These are phyloP conservation scores for Cryptococcus neoformans DNA, from an alignment of 1,284 basidiomycete species.

Conservation along the genomic window DNA sequence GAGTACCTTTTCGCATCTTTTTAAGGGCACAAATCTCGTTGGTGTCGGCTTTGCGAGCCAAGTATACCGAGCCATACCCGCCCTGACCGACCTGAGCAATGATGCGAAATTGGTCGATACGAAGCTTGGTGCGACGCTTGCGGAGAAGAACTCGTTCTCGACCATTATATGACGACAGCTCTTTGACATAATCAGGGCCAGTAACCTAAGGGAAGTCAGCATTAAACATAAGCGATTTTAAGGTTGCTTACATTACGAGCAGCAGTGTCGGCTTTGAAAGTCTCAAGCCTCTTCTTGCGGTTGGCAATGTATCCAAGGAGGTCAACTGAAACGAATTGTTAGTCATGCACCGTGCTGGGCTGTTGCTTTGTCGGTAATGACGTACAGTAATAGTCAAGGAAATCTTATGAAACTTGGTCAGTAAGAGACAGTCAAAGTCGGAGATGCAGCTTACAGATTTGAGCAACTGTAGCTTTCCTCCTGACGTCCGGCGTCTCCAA, in stretches of 20 bases:
- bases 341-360: conserved; percentile 2
- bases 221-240: not conserved
- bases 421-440: not conserved
- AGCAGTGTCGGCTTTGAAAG: conserved; percentile 78
- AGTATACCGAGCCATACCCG: conserved; percentile 92
- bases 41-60: conserved; percentile 85
- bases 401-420: conserved; percentile 57
- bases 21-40: conserved; percentile 93
- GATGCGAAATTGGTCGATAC: conserved; percentile 86
- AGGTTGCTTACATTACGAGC: conserved; percentile 57
- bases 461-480: conserved; percentile 90
- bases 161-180: conserved; percentile 86
- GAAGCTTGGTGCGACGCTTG: conserved; percentile 78
- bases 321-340: conserved; percentile 55
- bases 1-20: conserved; percentile 88
- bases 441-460: conserved; percentile 65
- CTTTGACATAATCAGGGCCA: conserved; percentile 64
- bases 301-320: conserved; percentile 79
- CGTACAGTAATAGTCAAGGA: conserved; percentile 82
- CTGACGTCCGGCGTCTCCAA: conserved; percentile 79
- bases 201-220: conserved; percentile 42
- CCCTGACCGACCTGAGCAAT: conserved; percentile 96
- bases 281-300: conserved; percentile 73
- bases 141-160: conserved; percentile 87
- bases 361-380: not conserved